These are phyloP conservation scores for Clavaria fumosa DNA, from an alignment of 768 basidiomycete species.

Conservation along the genomic window DNA sequence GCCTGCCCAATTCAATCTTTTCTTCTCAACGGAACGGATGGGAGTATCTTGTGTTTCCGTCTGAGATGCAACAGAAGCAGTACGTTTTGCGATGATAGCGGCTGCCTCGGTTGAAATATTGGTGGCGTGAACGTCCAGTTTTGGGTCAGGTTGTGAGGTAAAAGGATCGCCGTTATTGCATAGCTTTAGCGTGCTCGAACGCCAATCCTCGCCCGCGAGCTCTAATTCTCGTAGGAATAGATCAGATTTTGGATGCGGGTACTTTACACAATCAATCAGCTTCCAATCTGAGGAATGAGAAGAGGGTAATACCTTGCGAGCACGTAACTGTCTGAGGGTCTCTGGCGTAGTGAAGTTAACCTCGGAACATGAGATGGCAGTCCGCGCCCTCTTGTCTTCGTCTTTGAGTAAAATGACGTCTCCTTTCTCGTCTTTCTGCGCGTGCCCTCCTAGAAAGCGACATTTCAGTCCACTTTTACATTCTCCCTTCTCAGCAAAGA, in stretches of 20 bases:
- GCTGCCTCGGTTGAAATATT: constrained; percentile 1
- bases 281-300: not conserved
- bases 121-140: constrained; percentile 5
- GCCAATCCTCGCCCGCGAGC: constrained; percentile 19
- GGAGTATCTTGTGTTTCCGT: constrained; percentile 55
- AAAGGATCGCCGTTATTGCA: constrained; percentile 19
- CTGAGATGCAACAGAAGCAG: constrained; percentile 22
- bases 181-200: too few relatives aligned
- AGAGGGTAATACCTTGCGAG: constrained; percentile 42
- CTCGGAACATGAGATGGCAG: constrained; percentile 38
- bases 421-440: constrained; percentile 29
- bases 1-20: constrained; percentile 68
- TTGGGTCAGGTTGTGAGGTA: constrained; percentile 24
- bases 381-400: constrained; percentile 39
- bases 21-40: constrained; percentile 68
- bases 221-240: constrained; percentile 43
- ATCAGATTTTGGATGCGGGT: constrained; percentile 46
- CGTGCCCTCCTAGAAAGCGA: constrained; percentile 74
- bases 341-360: constrained; percentile 52
- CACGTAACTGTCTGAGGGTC: constrained; percentile 42
- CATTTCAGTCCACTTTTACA: constrained; percentile 87
- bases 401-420: constrained; percentile 31
- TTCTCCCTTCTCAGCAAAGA: constrained; percentile 51
- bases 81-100: constrained; percentile 20
- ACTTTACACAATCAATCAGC: constrained; percentile 28